Conservation (phyloP, 1,284 basidiomycete genomes). For the Golubevia sp. region DNA sequence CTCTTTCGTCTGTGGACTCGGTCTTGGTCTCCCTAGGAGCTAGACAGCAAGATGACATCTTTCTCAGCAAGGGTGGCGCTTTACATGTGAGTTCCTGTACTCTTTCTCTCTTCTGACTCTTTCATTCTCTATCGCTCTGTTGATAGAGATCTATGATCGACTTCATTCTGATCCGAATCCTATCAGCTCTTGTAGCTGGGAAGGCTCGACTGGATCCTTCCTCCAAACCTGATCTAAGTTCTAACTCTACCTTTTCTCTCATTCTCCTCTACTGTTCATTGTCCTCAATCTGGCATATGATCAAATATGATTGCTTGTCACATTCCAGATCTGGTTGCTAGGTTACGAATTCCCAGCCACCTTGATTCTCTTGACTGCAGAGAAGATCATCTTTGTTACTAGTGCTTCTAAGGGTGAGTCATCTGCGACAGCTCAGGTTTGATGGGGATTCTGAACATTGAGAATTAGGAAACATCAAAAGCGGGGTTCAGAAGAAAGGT, state of each 20-base stretch:
- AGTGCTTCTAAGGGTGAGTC: conserved; percentile 33
- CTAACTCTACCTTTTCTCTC: not conserved
- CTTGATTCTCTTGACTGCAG: conserved; percentile 38
- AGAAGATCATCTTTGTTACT: conserved; percentile 39
- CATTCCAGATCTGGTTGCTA: conserved; percentile 39
- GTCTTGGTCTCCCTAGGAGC: not conserved
- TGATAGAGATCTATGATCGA: too few species aligned
- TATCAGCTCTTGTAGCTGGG: not conserved
- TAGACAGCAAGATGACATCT: not conserved
- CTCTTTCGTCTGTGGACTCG: not conserved
- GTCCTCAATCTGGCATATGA: not conserved
- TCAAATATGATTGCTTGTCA: too few species aligned
- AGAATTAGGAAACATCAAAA: not conserved
- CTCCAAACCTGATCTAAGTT: not conserved
- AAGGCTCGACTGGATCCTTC: not conserved
- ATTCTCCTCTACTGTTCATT: not conserved
- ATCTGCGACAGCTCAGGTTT: not conserved
- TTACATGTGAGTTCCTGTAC: not conserved
- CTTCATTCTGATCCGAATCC: not conserved
- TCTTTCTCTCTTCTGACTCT: not conserved
- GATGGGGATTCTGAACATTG: not conserved
- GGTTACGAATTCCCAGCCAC: conserved; percentile 56
- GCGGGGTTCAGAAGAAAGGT: not conserved
- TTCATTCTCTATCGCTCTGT: not conserved
- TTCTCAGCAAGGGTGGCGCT: not conserved